Base-by-base conservation (phyloP, 1,284 basidiomycete genomes). In the Cutaneotrichosporon cutaneum region DNA sequence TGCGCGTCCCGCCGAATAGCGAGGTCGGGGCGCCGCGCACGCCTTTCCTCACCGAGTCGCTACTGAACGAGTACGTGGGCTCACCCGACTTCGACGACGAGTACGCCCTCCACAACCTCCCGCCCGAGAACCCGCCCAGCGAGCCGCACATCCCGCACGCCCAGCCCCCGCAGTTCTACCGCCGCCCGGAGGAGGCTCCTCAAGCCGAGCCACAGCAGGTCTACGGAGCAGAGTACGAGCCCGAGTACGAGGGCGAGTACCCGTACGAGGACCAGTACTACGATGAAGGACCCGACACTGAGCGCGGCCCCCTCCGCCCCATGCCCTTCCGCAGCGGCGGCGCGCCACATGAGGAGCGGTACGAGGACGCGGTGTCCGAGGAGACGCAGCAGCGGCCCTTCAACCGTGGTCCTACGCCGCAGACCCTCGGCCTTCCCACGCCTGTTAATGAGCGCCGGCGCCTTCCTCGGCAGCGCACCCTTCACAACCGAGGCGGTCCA, bases 371-470 rank as follows among this genome's bases (percentile, higher is more conserved):
- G 13, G 5, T 9, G 18, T n/a, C 48, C 18, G 48, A 51, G 16
- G 18, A 18, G 27, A 27, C 48, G 18, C 13, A 13, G 8, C 48
- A 18, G 6, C 10, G 24, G 27, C 26, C 27, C 14, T 27, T 51
- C 27, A 32, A 32, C 32, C 56, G 21, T 24, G 47, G 44, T 30
- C 56, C 56, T 7, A 24, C 47, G 32, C 56, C 56, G 2, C 30
- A 21, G 11, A 71, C 70, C n/a, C 67, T 80, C 45, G 68, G 74
- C 64, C 56, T 77, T 21, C 78, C 78, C 21, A 77, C 77, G 26
- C 78, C 78, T 14, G 72, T 80, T 44, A 63, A 68, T 36, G 62
- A 63, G 48, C 57, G 16, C n/a, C 36, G 51, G 48, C n/a, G 22
- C 22, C 54, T 30, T 14, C 26, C 36, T 4, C 21, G 21, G 13